Conservation (phyloP, 1,139 yeast genomes). For the Hansenula anomala region DNA sequence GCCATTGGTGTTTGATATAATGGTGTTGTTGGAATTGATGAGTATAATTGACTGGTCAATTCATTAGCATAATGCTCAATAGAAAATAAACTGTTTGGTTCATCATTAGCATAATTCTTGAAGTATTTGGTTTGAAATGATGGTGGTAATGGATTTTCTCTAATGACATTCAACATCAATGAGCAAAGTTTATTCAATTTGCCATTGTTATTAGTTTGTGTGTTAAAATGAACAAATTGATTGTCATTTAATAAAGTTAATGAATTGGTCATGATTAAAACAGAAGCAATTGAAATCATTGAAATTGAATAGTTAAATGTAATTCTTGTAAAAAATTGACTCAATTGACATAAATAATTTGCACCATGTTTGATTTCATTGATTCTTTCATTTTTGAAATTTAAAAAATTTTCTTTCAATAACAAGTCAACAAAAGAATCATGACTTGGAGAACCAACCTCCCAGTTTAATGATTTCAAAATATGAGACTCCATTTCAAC, state of each 20-base stretch:
- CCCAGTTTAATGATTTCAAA: conserved; percentile 54
- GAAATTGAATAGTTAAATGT: conserved; percentile 52
- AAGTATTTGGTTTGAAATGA: conserved; percentile 18
- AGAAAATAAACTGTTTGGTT: conserved; percentile 6
- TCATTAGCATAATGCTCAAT: conserved; percentile 14
- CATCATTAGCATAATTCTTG: conserved; percentile 7
- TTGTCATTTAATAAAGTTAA: conserved; percentile 9
- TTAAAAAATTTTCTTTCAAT: conserved; percentile 27
- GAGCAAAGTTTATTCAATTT: conserved; percentile 6
- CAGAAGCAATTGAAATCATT: conserved; percentile 53
- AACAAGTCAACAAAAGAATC: conserved; percentile 59
- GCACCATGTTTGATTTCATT: conserved; percentile 52
- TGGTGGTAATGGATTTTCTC: conserved; percentile 11
- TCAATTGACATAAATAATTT: conserved; percentile 58
- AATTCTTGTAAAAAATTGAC: conserved; percentile 57
- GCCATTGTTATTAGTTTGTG: conserved; percentile 2
- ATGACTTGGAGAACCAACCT: conserved; percentile 51
- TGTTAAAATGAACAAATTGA: conserved; percentile 5
- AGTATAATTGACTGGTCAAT: conserved; percentile 4
- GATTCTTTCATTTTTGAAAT: conserved; percentile 24
- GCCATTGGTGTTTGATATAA: conserved; percentile 4
- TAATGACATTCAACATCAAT: conserved; percentile 7
- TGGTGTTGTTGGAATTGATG: conserved; percentile 6
- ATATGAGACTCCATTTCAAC: conserved; percentile 67
- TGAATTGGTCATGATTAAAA: conserved; percentile 21